Base-by-base conservation (phyloP, 2,329 filamentous ascomycete species). In the Phaeomoniella chlamydospora region DNA sequence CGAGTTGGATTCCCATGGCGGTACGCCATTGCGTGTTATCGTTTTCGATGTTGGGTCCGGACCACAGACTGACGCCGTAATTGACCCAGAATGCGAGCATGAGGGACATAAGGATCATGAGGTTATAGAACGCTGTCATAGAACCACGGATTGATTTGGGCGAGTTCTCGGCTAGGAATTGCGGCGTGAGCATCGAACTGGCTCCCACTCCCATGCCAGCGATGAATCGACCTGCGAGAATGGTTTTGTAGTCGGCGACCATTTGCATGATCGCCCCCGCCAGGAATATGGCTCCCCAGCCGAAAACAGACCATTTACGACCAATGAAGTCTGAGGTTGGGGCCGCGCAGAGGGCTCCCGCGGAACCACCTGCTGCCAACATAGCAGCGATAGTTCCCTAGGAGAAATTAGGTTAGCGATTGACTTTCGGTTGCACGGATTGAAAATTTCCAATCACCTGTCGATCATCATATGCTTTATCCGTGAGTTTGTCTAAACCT, bases 121-220 rank as follows among this genome's bases (percentile, higher is more conserved):
- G 62, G 41, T 76, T 70, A 46, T 74, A 77, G 39, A 75, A 64
- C 39, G 72, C 72, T 0, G 70, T 72, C 0, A 77, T 56, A 37
- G 68, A 65, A 10, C 72, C 73, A 29, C 73, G 67, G 39, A 74
- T 74, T 19, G 67, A 68, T 29, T 68, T 65, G 3, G 72, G 72
- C 2, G 70, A 57, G 43, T 73, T 77, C 46, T 77, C 73, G 0
- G 70, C 67, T 18, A 77, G 69, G 50, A 75, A 77, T 1, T 72
- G 62, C 2, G 72, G 72, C 3, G 68, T 69, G 37, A 75, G 64
- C 62, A 74, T 73, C 19, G 66, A 68, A 29, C 67, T 65, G 35
- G 59, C 62, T 12, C 61, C 61, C 19, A 63, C 56, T 12, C 57
- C 60, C 11, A 77, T 50, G 29, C 72, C 72, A 37, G 66, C 67